These are phyloP conservation scores for Dioscorea cayenensis DNA, from an alignment of 116 monocot species.

Conservation along the genomic window DNA sequence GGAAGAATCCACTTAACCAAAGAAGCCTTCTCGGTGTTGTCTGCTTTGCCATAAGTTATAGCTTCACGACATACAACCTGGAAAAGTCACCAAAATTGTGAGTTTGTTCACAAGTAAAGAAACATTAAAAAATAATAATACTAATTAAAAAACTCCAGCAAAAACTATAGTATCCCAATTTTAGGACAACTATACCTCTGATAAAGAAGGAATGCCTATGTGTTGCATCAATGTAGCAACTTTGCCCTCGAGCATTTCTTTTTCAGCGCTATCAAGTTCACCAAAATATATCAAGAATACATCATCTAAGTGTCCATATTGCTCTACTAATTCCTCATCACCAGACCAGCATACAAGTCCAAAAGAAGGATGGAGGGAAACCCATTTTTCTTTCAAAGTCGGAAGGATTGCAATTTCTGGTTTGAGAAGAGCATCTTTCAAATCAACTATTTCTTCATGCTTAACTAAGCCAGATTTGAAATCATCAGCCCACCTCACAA, in stretches of 20 bases:
- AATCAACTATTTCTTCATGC: constrained; percentile 36
- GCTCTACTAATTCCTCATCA: constrained; percentile 53
- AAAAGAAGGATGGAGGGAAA: constrained; percentile 84
- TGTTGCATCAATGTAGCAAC: constrained; percentile 40
- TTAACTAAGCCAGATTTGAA: constrained; percentile 35
- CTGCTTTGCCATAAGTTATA: constrained; percentile 59
- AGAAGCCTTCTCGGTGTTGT: constrained; percentile 43
- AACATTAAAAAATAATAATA: not conserved
- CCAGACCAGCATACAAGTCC: constrained; percentile 87
- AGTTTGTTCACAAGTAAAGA: not conserved
- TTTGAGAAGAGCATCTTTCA: constrained; percentile 52
- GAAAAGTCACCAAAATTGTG: not conserved
- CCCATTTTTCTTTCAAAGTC: constrained; percentile 76
- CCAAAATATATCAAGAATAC: constrained; percentile 73
- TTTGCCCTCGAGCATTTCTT: constrained; percentile 36
- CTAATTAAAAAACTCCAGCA: not conserved
- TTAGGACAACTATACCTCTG: constrained; percentile 44
- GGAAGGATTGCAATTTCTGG: constrained; percentile 68
- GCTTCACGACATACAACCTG: constrained; percentile 80
- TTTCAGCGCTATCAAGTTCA: constrained; percentile 40
- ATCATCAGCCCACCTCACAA: constrained; percentile 76
- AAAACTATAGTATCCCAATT: not conserved
- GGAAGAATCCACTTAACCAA: constrained; percentile 74
- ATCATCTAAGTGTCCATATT: constrained; percentile 39
- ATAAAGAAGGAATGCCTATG: constrained; percentile 64